These are phyloP conservation scores for Aspergillus incahuasiensis DNA, from an alignment of 495 filamentous ascomycete genomes.

Conservation along the genomic window DNA sequence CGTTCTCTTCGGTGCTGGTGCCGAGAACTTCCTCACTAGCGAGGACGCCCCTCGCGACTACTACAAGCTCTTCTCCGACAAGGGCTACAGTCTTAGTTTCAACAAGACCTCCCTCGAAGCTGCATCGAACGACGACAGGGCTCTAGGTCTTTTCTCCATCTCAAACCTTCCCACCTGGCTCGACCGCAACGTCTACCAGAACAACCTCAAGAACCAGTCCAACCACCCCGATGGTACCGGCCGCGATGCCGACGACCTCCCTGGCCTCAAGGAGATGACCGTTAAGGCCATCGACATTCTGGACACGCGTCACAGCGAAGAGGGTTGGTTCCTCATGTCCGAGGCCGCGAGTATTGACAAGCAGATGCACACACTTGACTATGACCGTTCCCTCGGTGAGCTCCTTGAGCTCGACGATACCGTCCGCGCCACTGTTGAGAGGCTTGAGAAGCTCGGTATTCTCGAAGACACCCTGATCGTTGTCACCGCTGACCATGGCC, in stretches of 20 bases:
- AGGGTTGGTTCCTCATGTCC: conserved; percentile 73
- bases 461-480: conserved; percentile 64
- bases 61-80: conserved; percentile 60
- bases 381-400: conserved; percentile 73
- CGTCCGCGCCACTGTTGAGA: conserved; percentile 58
- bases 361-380: conserved; percentile 73
- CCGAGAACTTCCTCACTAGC: conserved; percentile 58
- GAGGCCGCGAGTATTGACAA: conserved; percentile 78
- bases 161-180: conserved; percentile 67
- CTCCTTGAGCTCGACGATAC: conserved; percentile 75
- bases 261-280: conserved; percentile 77
- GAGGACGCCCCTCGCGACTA: conserved; percentile 52
- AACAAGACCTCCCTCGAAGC: conserved; percentile 61
- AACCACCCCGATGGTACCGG: conserved; percentile 59
- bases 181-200: conserved; percentile 65
- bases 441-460: conserved; percentile 50
- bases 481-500: conserved; percentile 73
- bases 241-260: conserved; percentile 57
- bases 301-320: conserved; percentile 52
- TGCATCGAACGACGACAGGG: conserved; percentile 47
- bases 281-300: conserved; percentile 72
- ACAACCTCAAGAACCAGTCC: conserved; percentile 52
- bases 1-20: conserved; percentile 68
- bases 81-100: conserved; percentile 58
- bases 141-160: conserved; percentile 65